Evolutionary conservation across 768 basidiomycete species (phyloP), one percentile per base, ranked within the genome.

Genomic region (Tricholoma terreum): DNA sequence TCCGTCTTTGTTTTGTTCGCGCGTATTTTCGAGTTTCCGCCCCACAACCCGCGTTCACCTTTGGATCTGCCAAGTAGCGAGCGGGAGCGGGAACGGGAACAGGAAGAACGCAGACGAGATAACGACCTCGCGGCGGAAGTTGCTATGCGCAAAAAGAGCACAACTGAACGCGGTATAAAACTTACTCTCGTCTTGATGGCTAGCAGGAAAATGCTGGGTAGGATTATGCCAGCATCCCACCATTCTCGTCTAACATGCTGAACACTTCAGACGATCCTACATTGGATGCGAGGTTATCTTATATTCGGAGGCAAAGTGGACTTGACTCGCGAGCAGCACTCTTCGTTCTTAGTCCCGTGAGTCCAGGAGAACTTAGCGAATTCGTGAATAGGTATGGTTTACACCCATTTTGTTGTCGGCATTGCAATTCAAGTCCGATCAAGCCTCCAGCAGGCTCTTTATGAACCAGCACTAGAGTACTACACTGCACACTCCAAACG

Each of bases 321-420:
- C 81, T 99, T 1, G 95, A 97, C 68, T 90, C 94, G 1, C 84
- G 91, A 55, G 96, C 95, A 0, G 91, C 93, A 0, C 76, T 98
- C 10, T 99, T 98, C 66, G 96, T 98, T 17, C 80, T 98, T 17
- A 94, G 93, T 62, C 97, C 97, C 21, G 94, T 99, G 33, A 86
- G 87, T 35, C 78, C 81, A n/a, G 73, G 83, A 4, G 94, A 98
- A 70, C 81, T 99, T 19, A 80, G 80, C 31, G 95, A 98, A 57
- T 99, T 99, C 66, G 87, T 94, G 6, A 80, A 78, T 63, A 93
- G 91, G 91, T 90, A 60, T 42, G 61, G 60, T 12, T 51, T 17
- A n/a, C 24, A 55, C 36, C 5, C 12, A 49, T 7, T 33, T 11
- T 52, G 27, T 6, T 33, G 15, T 59, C 36, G 7, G 6, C 31